phyloP scores from a whole-genome alignment of 805 yeast genomes.

The Scheffersomyces coipomensis region DNA sequence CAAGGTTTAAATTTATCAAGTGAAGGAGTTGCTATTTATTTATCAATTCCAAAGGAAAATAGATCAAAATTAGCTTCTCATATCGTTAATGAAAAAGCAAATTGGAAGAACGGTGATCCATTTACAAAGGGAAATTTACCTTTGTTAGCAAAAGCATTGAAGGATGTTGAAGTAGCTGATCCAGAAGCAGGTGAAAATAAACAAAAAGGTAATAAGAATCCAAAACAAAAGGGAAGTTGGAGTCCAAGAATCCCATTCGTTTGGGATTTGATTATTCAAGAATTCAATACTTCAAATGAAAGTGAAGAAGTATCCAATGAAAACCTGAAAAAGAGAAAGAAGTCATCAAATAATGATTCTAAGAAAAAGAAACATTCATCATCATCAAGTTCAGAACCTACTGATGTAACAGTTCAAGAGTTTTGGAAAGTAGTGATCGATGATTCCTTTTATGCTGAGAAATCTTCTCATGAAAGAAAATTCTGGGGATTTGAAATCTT shows the following conservation, averaged over 20 bases:
- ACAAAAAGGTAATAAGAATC: slow-evolving; percentile 17
- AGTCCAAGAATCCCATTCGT: slow-evolving; percentile 72
- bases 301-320: slow-evolving; percentile 17
- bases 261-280: slow-evolving; percentile 61
- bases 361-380: slow-evolving; percentile 12
- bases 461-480: slow-evolving; percentile 82
- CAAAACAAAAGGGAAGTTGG: slow-evolving; percentile 68
- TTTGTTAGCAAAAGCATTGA: slow-evolving; percentile 58
- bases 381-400: slow-evolving; percentile 8
- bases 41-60: slow-evolving; percentile 44
- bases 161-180: slow-evolving; percentile 48
- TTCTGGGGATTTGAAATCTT: slow-evolving; percentile 83
- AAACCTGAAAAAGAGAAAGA: slow-evolving; percentile 37
- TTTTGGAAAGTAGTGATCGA: slow-evolving; percentile 83
- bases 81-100: slow-evolving; percentile 17
- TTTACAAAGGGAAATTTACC: slow-evolving; percentile 67
- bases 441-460: slow-evolving; percentile 71
- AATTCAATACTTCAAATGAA: slow-evolving; percentile 25
- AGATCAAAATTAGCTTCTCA: slow-evolving; percentile 12
- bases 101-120: slow-evolving; percentile 77
- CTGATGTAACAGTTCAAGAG: slow-evolving; percentile 44
- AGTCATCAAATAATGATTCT: slow-evolving; percentile 22
- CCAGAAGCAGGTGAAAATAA: slow-evolving; percentile 32
- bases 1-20: slow-evolving; percentile 60
- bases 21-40: slow-evolving; percentile 77